Base-by-base conservation (phyloP, 768 basidiomycete genomes). In the Tephrocybe sp. region DNA sequence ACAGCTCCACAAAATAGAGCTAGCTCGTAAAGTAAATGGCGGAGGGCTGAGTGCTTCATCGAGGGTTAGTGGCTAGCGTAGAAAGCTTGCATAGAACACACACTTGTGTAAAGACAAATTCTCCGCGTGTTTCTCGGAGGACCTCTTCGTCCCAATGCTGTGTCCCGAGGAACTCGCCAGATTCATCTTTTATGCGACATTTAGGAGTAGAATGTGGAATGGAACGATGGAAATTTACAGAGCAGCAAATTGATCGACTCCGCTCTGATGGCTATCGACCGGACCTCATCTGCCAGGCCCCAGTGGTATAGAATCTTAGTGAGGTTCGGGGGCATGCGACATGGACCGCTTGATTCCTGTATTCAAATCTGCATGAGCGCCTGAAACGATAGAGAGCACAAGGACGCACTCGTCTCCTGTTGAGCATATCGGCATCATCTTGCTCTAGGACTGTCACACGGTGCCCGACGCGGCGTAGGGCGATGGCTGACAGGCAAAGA, bases 251-350 rank as follows among this genome's bases (percentile, higher is more conserved):
- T 55, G 30, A 71, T 35, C 5, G 46, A 42, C 30, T 58, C 51
- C 5, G 59, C 52, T 44, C 53, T 53, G 24, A 51, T 46, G 15
- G 56, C 46, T 32, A 60, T 60, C 13, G 44, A 24, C 12, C 36
- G 44, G 15, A 61, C 44, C 44, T 67, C 58, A 18, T 59, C 45
- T 44, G 63, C 57, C 7, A 81, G 64, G 1, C 77, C 78, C 82
- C 83, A 84, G 44, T 75, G 69, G 47, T 70, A 75, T 4, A 84
- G 58, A 13, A 84, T 75, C 54, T 81, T 80, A 11, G 78, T 72
- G 27, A 80, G 57, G 47, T 84, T 84, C 3, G 83, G 82, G 59
- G 79, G 46, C 44, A 73, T 53, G 2, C 70, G 64, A 41, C 61
- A 65, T 27, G 64, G 66, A 4, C 66, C 61, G 18, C 54, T 47